Base-by-base conservation (phyloP, 176 grass and related monocot species). In the Rhipidocladum racemiflorum region DNA sequence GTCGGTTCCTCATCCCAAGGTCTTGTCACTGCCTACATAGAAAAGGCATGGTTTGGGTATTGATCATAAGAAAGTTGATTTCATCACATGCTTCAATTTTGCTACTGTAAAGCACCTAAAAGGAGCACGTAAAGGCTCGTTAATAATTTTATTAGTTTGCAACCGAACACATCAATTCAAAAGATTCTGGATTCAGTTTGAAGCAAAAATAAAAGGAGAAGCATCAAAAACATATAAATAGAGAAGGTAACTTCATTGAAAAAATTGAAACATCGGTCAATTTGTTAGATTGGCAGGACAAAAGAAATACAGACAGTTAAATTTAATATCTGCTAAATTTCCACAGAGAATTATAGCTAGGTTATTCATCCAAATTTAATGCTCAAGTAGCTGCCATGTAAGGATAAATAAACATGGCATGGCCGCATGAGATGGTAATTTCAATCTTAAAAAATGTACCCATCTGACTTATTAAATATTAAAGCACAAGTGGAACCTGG, bases 1-100 rank as follows among this genome's bases (percentile, higher is more conserved):
- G 83, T 87, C 30, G 95, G 90, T 60, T 98, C 95, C 70, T 98
- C 95, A 46, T 93, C 95, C 95, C 95, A 98, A 60, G 95, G 90
- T 80, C 92, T 98, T 84, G 87, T 95, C 57, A 91, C 76, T 84
- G 90, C 95, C 95, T 98, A 89, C 23, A 91, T 50, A 81, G 43
- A 23, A 83, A 27, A 78, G 10, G n/a, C 14, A 69, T 44, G 35
- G 21, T 39, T 73, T 34, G 12, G 38, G 21, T 29, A 83, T 72
- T 72, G 56, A 82, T 63, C 12, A 7, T 38, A 72, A 61, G 29
- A 34, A 25, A 28, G 57, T 3, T 10, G 20, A 49, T 65, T 61
- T 38, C 28, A 38, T 23, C 27, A 2, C 12, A 65, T 78, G 17
- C 63, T 46, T 51, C 28, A 5, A 51, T 51, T 66, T 78, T 51